Percentiles rank a stretch among this genome's conserved stretches.
Evolutionary conservation across 441 rosid genomes (phyloP).

Genomic region (Biscutella laevigata): DNA sequence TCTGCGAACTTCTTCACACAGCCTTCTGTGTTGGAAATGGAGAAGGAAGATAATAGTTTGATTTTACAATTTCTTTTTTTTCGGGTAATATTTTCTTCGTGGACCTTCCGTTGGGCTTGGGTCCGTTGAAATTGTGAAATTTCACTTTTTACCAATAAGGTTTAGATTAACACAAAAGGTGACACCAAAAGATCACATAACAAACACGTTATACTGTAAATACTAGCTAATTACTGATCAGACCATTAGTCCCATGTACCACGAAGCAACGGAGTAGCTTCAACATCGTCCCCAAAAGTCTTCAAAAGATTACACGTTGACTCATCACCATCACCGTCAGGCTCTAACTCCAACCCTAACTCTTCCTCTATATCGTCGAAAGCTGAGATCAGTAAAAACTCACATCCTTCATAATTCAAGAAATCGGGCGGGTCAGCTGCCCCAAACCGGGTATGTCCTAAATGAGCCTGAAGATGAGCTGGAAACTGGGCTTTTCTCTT

Average conservation of each 20-base stretch:
- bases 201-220: too few relatives aligned
- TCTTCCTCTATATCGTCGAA: conserved; percentile 55
- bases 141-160: background rate
- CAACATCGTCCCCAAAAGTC: conserved; percentile 44
- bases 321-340: conserved; percentile 27
- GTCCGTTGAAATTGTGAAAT: background rate
- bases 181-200: background rate
- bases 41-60: background rate
- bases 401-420: conserved; percentile 68
- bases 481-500: conserved; percentile 62
- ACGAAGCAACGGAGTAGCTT: conserved; percentile 33
- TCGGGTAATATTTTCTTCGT: background rate
- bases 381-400: conserved; percentile 55
- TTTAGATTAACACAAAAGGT: background rate
- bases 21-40: background rate
- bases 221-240: background rate
- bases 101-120: conserved; percentile 16
- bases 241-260: conserved; percentile 42
- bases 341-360: conserved; percentile 48
- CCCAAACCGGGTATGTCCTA: conserved; percentile 35
- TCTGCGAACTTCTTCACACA: background rate
- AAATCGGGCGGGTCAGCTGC: conserved; percentile 62
- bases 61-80: background rate
- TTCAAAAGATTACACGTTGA: conserved; percentile 44
- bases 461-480: conserved; percentile 49